These are phyloP conservation scores for Parascedosporium putredinis DNA, from an alignment of 2,329 filamentous ascomycete species.

Conservation along the genomic window DNA sequence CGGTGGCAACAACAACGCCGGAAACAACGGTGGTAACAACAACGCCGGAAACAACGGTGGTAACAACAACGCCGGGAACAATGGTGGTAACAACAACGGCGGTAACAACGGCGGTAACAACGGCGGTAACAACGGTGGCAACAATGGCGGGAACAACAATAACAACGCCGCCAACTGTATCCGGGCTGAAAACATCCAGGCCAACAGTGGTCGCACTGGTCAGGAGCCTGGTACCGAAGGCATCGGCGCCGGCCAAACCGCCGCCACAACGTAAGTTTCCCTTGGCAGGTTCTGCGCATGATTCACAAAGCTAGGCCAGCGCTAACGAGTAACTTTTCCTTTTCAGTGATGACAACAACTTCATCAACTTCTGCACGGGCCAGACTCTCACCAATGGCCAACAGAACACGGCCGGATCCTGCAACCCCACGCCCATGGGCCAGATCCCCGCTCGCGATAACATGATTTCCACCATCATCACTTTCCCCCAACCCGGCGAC, in stretches of 20 bases:
- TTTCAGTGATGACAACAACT: constrained; percentile 38
- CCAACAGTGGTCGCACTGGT: constrained; percentile 27
- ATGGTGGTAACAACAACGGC: constrained; percentile 12
- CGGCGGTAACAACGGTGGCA: constrained; percentile 13
- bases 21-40: not conserved
- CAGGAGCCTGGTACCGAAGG: constrained; percentile 21
- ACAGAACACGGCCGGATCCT: constrained; percentile 38
- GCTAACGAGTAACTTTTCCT: not conserved
- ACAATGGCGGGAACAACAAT: not conserved
- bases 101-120: constrained; percentile 14
- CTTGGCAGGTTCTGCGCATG: no score
- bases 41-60: constrained; percentile 13
- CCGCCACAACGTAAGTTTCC: constrained; percentile 32
- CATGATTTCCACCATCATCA: constrained; percentile 46
- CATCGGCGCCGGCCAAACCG: constrained; percentile 18
- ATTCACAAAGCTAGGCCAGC: not conserved
- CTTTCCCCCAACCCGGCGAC: constrained; percentile 30
- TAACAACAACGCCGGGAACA: constrained; percentile 15
- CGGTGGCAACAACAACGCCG: constrained; percentile 11
- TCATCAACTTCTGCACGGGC: constrained; percentile 49
- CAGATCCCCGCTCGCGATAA: constrained; percentile 37
- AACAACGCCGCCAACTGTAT: constrained; percentile 17
- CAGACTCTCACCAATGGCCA: constrained; percentile 44
- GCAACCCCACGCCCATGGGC: constrained; percentile 50
- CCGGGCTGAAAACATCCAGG: constrained; percentile 29